These are phyloP conservation scores for Chimonanthus praecox DNA, from an alignment of 164 flowering plant genomes.

Conservation along the genomic window DNA sequence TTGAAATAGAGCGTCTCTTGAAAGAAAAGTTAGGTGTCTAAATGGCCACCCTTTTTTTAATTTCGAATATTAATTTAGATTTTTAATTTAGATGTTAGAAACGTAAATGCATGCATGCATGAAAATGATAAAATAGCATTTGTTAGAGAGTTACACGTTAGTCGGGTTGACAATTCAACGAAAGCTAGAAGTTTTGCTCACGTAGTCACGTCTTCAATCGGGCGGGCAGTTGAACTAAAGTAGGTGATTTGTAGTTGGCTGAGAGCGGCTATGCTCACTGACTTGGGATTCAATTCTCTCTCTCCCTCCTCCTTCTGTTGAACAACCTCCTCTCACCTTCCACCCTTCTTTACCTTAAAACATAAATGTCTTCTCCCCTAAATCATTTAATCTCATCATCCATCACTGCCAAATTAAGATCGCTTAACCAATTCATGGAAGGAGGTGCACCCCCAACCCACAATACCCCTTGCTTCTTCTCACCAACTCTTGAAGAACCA, in stretches of 20 bases:
- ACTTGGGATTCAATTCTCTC: background rate
- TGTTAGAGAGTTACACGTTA: background rate
- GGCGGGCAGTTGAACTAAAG: background rate
- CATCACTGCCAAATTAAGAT: no score
- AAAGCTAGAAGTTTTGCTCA: background rate
- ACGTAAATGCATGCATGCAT: background rate
- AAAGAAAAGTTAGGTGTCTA: no score
- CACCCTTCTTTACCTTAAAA: background rate
- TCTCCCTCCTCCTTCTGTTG: background rate
- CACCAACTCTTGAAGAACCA: background rate
- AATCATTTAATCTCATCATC: background rate
- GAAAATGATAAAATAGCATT: background rate
- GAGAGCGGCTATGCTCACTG: background rate
- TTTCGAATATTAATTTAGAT: no score
- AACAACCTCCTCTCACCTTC: background rate
- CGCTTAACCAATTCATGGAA: background rate
- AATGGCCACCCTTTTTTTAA: no score
- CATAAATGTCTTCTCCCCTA: background rate
- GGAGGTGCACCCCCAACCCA: background rate
- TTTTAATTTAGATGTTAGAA: no score
- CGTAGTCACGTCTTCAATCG: background rate
- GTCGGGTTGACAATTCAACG: background rate
- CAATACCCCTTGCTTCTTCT: background rate
- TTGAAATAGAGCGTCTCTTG: no score
- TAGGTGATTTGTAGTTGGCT: background rate